phyloP scores from a whole-genome alignment of 202 grass and related monocot genomes.

The Zoysia matrella region DNA sequence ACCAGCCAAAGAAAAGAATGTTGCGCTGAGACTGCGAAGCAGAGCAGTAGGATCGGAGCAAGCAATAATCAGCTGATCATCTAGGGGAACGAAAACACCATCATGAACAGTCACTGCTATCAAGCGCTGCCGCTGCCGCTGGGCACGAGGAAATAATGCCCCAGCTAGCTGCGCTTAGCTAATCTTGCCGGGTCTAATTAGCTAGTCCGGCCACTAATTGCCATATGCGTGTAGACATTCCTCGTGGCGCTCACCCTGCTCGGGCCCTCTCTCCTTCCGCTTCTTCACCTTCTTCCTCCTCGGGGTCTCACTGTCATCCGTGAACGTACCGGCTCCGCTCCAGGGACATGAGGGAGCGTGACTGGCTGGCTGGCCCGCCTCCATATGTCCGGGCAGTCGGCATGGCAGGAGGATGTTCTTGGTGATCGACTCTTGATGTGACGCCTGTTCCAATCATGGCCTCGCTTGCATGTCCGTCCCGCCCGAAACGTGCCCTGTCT shows the following conservation, averaged over 20 bases:
- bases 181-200: conserved; percentile 38
- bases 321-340: conserved; percentile 4
- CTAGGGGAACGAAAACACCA: background rate
- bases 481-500: background rate
- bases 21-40: too few species aligned
- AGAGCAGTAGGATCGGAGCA: background rate
- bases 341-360: background rate
- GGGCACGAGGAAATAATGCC: conserved; percentile 4
- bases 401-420: conserved; percentile 13
- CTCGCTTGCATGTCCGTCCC: background rate
- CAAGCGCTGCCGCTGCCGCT: background rate
- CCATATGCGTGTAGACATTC: too few species aligned
- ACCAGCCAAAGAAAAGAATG: background rate
- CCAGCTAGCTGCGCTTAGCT: conserved; percentile 53
- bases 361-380: background rate
- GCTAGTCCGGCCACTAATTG: conserved; percentile 36
- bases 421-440: conserved; percentile 28
- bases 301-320: too few species aligned
- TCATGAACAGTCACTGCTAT: conserved; percentile 37
- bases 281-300: too few species aligned
- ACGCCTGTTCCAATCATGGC: conserved; percentile 29
- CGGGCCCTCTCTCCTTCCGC: too few species aligned
- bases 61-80: background rate
- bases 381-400: background rate
- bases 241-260: too few species aligned